phyloP scores from a whole-genome alignment of 78 protist species.

The Dictyostelium firmibasis region DNA sequence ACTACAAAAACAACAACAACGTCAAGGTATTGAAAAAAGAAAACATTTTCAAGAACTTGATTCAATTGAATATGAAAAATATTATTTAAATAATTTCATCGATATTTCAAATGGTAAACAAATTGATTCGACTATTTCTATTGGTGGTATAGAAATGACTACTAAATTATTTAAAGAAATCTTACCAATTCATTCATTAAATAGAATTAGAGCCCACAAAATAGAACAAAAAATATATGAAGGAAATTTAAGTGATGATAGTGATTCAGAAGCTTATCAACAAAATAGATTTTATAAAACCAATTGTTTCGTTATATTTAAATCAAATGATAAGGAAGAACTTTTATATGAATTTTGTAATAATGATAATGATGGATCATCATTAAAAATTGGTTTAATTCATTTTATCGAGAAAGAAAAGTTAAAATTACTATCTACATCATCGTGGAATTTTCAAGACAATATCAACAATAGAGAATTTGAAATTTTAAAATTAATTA shows the following conservation, averaged over 20 bases:
- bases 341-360: not conserved
- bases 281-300: not conserved
- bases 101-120: not conserved
- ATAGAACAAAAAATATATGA: not conserved
- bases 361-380: not conserved
- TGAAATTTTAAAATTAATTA: not conserved
- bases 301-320: not conserved
- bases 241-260: not conserved
- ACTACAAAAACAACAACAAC: not conserved
- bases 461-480: not conserved
- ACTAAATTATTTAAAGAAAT: not conserved
- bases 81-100: not conserved
- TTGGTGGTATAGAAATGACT: not conserved
- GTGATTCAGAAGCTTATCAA: not conserved
- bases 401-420: not conserved
- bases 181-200: not conserved
- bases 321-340: not conserved
- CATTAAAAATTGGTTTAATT: not conserved
- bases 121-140: too few species aligned
- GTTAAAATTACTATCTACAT: not conserved
- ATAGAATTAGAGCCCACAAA: not conserved
- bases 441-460: not conserved
- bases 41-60: not conserved
- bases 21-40: not conserved
- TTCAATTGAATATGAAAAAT: not conserved